A percentile compares a stretch with the other conserved stretches of the same genome.
phyloP scores from a whole-genome alignment of 2,329 filamentous ascomycete genomes.

The Neofusicoccum ribis region DNA sequence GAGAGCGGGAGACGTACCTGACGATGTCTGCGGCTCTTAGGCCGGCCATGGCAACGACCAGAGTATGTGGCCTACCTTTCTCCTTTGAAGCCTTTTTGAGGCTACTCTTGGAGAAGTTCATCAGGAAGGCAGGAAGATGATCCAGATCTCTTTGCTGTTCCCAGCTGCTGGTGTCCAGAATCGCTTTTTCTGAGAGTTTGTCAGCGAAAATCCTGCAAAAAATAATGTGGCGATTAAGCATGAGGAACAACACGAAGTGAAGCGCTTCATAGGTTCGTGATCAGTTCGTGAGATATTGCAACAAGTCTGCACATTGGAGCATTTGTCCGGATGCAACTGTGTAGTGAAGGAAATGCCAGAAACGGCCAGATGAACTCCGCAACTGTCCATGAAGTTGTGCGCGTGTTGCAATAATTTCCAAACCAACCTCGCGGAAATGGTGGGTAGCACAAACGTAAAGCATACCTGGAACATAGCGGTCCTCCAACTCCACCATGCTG shows the following conservation, averaged over 20 bases:
- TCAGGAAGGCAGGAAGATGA: constrained; percentile 77
- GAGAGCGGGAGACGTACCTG: constrained; percentile 49
- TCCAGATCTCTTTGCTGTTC: constrained; percentile 65
- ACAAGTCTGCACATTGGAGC: too few species aligned
- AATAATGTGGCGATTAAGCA: constrained; percentile 21
- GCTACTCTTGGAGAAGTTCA: constrained; percentile 60
- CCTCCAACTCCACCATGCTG: constrained; percentile 80
- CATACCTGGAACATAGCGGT: constrained; percentile 76
- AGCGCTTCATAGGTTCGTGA: neutral
- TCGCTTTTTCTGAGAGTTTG: constrained; percentile 61
- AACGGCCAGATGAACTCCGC: too few species aligned
- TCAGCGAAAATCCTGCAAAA: neutral
- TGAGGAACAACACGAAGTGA: neutral
- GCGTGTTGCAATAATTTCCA: too few species aligned
- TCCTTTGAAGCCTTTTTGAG: constrained; percentile 65
- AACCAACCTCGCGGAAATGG: neutral
- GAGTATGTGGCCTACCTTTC: constrained; percentile 68
- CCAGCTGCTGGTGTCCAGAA: constrained; percentile 79
- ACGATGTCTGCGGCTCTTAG: constrained; percentile 83
- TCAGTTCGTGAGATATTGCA: too few species aligned
- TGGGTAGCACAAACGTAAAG: neutral
- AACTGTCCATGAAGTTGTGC: too few species aligned
- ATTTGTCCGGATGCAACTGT: too few species aligned
- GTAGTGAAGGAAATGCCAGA: too few species aligned
- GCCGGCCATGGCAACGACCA: constrained; percentile 83